phyloP scores from a whole-genome alignment of 352 stramenopile genomes.

The Thraustotheca clavata region DNA sequence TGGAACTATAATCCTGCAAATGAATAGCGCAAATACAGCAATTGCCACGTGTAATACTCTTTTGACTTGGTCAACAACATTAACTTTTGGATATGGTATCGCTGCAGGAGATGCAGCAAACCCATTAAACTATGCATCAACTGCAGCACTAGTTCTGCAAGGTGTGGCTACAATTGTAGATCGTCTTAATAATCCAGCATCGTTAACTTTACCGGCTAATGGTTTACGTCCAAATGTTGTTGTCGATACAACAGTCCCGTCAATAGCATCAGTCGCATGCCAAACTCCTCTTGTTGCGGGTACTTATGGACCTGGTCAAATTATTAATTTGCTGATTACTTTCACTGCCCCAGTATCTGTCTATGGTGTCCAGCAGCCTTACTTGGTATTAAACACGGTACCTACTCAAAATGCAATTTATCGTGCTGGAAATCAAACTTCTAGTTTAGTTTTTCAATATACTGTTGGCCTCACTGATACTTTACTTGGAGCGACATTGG shows the following conservation, averaged over 20 bases:
- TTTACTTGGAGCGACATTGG: slow-evolving; percentile 23
- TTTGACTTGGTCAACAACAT: slow-evolving; percentile 42
- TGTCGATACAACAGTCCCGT: slow-evolving; percentile 63
- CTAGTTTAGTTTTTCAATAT: slow-evolving; percentile 60
- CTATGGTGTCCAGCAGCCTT: slow-evolving; percentile 46
- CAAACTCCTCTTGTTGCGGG: slow-evolving; percentile 37
- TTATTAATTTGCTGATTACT: slow-evolving; percentile 42
- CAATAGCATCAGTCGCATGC: slow-evolving; percentile 45
- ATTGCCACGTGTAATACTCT: slow-evolving; percentile 45
- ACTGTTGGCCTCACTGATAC: slow-evolving; percentile 28
- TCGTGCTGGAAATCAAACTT: slow-evolving; percentile 63
- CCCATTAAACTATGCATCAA: slow-evolving; percentile 61
- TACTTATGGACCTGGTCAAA: slow-evolving; percentile 58
- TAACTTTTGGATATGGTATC: slow-evolving; percentile 68
- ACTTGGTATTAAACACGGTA: slow-evolving; percentile 34
- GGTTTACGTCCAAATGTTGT: slow-evolving; percentile 40
- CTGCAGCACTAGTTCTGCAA: slow-evolving; percentile 32
- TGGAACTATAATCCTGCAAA: slow-evolving; percentile 42
- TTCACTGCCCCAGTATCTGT: slow-evolving; percentile 60
- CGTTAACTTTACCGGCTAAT: slow-evolving; percentile 44
- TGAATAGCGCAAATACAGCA: slow-evolving; percentile 36
- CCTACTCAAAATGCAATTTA: slow-evolving; percentile 30
- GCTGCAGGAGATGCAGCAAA: slow-evolving; percentile 35
- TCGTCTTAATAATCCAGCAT: slow-evolving; percentile 48
- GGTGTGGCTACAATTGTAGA: slow-evolving; percentile 53